Evolutionary conservation across 2,329 filamentous ascomycete genomes (phyloP).

Genomic region (Fonsecaea pedrosoi): DNA sequence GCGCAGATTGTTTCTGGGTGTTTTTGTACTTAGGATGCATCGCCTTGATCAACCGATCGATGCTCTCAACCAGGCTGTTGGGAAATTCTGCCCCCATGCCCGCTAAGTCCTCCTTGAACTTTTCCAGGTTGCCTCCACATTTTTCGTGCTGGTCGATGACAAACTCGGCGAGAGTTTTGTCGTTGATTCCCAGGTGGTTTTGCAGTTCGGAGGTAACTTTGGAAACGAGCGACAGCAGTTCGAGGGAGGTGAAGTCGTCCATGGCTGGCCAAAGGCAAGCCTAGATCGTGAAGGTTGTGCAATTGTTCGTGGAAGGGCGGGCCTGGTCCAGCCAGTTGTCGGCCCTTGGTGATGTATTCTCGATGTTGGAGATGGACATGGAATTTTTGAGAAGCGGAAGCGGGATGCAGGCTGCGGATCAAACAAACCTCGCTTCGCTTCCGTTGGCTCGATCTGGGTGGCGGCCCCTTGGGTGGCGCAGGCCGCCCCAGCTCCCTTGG

Average conservation of each 20-base stretch:
- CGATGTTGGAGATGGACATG: conserved; percentile 1
- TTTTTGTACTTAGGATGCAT: conserved; percentile 92
- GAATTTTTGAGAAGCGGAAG: conserved; percentile 8
- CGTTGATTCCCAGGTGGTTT: conserved; percentile 88
- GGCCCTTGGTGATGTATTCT: not conserved
- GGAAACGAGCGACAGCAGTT: conserved; percentile 90
- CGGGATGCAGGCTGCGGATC: conserved; percentile 7
- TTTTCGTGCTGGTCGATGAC: conserved; percentile 88
- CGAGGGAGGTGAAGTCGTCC: conserved; percentile 90
- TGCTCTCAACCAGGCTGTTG: conserved; percentile 83
- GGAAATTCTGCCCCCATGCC: conserved; percentile 83
- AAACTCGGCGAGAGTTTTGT: conserved; percentile 96
- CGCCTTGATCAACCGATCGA: conserved; percentile 84
- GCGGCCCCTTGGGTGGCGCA: conserved; percentile 8
- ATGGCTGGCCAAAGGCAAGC: conserved; percentile 55
- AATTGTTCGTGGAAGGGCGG: conserved; percentile 5
- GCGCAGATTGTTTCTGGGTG: conserved; percentile 50
- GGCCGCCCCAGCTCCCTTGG: not conserved
- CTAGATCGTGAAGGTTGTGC: not conserved
- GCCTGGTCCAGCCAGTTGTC: conserved; percentile 7
- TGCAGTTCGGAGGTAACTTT: conserved; percentile 93
- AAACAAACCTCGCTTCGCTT: conserved; percentile 19
- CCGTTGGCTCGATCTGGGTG: conserved; percentile 21
- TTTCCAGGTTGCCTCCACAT: conserved; percentile 66
- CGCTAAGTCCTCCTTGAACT: conserved; percentile 78